Base-by-base conservation (phyloP, 352 stramenopile genomes). In the Detonula confervacea region DNA sequence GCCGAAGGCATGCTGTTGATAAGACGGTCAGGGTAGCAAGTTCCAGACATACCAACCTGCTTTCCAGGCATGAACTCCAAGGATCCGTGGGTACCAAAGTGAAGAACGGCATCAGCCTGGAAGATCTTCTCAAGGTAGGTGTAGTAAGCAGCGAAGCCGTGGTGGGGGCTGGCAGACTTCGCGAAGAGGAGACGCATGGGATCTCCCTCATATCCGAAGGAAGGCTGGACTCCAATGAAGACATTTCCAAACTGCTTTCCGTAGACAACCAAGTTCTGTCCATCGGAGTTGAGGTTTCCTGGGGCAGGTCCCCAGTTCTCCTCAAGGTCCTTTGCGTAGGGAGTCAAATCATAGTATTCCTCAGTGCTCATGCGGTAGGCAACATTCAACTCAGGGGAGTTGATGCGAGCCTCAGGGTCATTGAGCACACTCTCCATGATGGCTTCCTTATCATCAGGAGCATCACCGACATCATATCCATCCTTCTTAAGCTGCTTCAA, bases 1-100 rank as follows among this genome's bases (percentile, higher is more conserved):
- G 93, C 85, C 44, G 93, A 95, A 11, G 93, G 93, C 35, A 96
- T 85, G 42, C 88, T 93, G 84, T 94, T 95, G 86, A 96, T 96
- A 4, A 96, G 77, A 69, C 93, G 83, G 78, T 96, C 93, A 29
- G 93, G 93, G 84, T 96, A 96, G 87, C 93, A 96, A 25, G 88
- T 94, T 62, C 92, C 93, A 59, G 88, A 94, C 93, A 96, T 96
- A 81, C 93, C 93, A 25, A 96, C 93, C 82, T 96, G 93, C 83
- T 96, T 96, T 84, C 93, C 93, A 77, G 93, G 93, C 92, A 96
- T 96, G 84, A 96, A 96, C 73, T 96, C 93, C 18, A 96, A 80
- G 75, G 81, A 93, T 70, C 92, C 93, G 78, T 96, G 93, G 8
- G 93, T 96, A 71, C 93, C 93, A 56, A 96, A 96, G 84, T 96